phyloP scores from a whole-genome alignment of 2,329 filamentous ascomycete genomes.

The Rhinocladiella similis region DNA sequence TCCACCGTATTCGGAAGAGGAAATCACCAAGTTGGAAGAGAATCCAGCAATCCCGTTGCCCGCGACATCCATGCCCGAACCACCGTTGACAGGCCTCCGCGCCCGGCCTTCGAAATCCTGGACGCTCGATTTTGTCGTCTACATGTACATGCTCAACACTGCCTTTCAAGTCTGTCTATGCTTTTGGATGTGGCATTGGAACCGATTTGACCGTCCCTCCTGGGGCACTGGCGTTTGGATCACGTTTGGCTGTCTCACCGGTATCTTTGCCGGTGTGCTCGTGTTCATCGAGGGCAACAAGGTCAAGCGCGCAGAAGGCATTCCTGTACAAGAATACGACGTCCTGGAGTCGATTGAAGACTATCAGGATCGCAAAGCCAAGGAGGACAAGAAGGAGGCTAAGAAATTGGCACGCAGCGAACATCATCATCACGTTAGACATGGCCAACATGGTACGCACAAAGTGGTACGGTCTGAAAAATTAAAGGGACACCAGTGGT shows the following conservation, averaged over 20 bases:
- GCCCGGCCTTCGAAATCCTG: conserved; percentile 67
- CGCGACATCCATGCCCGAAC: conserved; percentile 60
- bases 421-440: conserved; percentile 11
- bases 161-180: conserved; percentile 72
- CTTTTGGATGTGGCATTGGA: conserved; percentile 80
- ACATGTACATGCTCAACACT: conserved; percentile 77
- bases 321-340: conserved; percentile 61
- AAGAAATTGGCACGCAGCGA: conserved; percentile 20
- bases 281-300: conserved; percentile 71
- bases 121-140: conserved; percentile 79
- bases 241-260: conserved; percentile 69
- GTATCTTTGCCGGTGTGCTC: conserved; percentile 67
- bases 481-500: conserved; percentile 28
- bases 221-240: conserved; percentile 83
- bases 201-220: conserved; percentile 69
- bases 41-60: conserved; percentile 63
- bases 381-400: conserved; percentile 26
- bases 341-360: conserved; percentile 32
- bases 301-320: conserved; percentile 71
- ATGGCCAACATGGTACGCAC: conserved; percentile 6
- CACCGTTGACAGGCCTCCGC: conserved; percentile 70
- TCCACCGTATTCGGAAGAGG: conserved; percentile 41
- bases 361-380: conserved; percentile 24
- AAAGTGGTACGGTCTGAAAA: conserved; percentile 21
- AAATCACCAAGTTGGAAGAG: conserved; percentile 53